Evolutionary conservation across 176 grass and related monocot species (phyloP).

Genomic region (Zea mays): DNA sequence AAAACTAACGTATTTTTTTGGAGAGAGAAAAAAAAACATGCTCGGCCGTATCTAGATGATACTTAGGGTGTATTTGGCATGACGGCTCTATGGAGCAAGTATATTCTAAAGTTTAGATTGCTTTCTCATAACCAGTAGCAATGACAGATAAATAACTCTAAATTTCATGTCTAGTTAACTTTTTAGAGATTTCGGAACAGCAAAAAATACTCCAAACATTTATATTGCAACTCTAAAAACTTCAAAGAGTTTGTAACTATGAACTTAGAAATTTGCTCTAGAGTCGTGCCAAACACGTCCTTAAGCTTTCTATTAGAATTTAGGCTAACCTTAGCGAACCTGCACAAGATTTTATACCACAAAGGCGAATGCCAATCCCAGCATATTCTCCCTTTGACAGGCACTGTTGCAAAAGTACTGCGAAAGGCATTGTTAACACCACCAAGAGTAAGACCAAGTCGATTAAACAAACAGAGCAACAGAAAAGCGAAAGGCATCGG

Average conservation of each 20-base stretch:
- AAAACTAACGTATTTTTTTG: neutral
- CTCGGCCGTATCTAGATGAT: neutral
- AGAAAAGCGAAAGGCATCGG: conserved; percentile 24
- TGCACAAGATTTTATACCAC: neutral
- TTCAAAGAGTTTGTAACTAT: too few species aligned
- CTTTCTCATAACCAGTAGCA: too few species aligned
- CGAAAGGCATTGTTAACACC: neutral
- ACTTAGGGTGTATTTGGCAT: too few species aligned
- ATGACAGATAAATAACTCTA: too few species aligned
- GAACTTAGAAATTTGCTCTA: too few species aligned
- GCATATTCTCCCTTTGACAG: conserved; percentile 34
- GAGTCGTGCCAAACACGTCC: too few species aligned
- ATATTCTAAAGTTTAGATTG: too few species aligned
- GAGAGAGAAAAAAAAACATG: neutral
- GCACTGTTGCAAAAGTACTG: conserved; percentile 18
- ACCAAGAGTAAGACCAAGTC: neutral
- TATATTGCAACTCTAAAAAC: too few species aligned
- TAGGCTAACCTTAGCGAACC: neutral
- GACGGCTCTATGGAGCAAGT: too few species aligned
- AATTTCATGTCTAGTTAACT: too few species aligned
- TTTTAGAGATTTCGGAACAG: too few species aligned
- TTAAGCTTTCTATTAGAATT: neutral
- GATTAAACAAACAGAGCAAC: conserved; percentile 36
- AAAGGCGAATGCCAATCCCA: conserved; percentile 27
- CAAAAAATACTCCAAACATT: too few species aligned